A percentile compares a stretch with the other conserved stretches of the same genome.
phyloP scores from a whole-genome alignment of 2,329 filamentous ascomycete species.

The Chalaropsis thielavioides region DNA sequence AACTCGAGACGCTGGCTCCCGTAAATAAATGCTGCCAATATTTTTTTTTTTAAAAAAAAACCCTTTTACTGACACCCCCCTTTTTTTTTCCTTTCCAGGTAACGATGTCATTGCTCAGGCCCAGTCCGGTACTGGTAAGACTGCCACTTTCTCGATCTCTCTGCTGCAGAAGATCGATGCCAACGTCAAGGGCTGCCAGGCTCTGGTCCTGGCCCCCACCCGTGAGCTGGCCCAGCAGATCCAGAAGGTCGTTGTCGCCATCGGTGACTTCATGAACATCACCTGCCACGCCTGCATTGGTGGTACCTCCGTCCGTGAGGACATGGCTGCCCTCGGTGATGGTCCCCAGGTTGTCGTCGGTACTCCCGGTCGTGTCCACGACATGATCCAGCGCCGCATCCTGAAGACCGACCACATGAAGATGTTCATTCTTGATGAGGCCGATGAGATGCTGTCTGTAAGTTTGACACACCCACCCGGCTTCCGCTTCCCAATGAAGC shows the following conservation, averaged over 20 bases:
- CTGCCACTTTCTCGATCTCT: conserved; percentile 97
- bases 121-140: conserved; percentile 99
- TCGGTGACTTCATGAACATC: conserved; percentile 98
- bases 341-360: conserved; percentile 96
- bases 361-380: conserved; percentile 94
- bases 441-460: conserved; percentile 95
- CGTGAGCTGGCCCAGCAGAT: conserved; percentile 99
- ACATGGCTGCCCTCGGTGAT: conserved; percentile 94
- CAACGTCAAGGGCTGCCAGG: conserved; percentile 91
- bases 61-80: not conserved
- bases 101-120: conserved; percentile 99
- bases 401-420: conserved; percentile 97
- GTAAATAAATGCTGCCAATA: not conserved
- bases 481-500: conserved; percentile 18
- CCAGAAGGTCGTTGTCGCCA: conserved; percentile 96
- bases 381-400: conserved; percentile 98
- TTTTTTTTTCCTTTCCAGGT: conserved; percentile 35
- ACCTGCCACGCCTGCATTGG: conserved; percentile 99
- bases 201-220: conserved; percentile 91
- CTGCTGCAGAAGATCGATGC: conserved; percentile 97
- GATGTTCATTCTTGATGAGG: conserved; percentile 99
- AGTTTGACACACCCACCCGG: conserved; percentile 25
- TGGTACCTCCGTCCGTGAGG: conserved; percentile 92
- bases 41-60: not conserved
- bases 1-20: not conserved